Percentiles rank a stretch among this genome's conserved stretches.
Conservation (phyloP, 1,284 basidiomycete genomes). For the Ceratobasidium sp. region DNA sequence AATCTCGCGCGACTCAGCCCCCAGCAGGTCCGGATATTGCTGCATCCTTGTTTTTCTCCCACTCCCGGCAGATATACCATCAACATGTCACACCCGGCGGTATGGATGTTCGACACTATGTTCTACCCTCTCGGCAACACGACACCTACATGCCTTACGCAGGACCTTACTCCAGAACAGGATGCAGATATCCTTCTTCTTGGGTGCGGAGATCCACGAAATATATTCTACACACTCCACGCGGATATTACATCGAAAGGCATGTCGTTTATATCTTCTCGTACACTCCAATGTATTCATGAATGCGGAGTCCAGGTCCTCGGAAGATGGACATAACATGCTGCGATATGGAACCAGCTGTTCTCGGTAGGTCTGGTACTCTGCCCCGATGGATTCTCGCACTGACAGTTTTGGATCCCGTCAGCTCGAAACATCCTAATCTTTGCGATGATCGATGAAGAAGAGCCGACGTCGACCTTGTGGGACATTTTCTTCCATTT, state of each 20-base stretch:
- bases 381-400: too few species aligned
- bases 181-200: conserved; percentile 58
- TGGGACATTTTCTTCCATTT: conserved; percentile 70
- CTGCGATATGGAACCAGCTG: conserved; percentile 63
- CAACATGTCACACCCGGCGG: conserved; percentile 13
- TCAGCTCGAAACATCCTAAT: conserved; percentile 56
- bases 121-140: conserved; percentile 62
- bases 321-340: conserved; percentile 65
- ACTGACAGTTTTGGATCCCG: too few species aligned
- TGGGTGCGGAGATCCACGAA: conserved; percentile 65
- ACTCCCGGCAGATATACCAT: neutral
- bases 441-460: conserved; percentile 52
- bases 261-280: conserved; percentile 50
- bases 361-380: conserved; percentile 58
- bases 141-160: conserved; percentile 58
- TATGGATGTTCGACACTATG: conserved; percentile 1
- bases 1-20: too few species aligned
- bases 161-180: conserved; percentile 57
- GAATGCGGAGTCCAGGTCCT: conserved; percentile 48
- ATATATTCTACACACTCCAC: conserved; percentile 61
- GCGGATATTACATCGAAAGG: conserved; percentile 52
- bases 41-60: too few species aligned
- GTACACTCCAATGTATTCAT: neutral
- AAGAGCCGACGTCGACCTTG: conserved; percentile 46
- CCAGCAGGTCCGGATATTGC: too few species aligned